Evolutionary conservation across 169 alveolate species (phyloP), one percentile per base, ranked within the genome.

Genomic region (Eimeria brunetti): DNA sequence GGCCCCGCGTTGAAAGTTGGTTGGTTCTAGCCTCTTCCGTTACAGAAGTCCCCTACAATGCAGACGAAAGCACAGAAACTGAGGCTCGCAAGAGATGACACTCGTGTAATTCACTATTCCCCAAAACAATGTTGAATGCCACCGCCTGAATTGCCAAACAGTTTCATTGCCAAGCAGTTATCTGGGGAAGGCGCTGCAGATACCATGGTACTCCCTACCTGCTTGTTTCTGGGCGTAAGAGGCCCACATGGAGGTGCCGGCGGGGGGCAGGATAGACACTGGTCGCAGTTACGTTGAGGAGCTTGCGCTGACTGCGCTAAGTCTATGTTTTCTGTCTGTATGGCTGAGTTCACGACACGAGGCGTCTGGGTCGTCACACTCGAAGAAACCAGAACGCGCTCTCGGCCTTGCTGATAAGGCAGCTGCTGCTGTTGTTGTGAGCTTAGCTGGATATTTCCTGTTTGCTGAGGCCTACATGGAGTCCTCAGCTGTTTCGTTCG

Each of bases 361-460:
- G 64, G 88, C 88, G 44, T 78, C 56, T 46, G 88, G 60, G 67
- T 44, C 67, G 36, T 12, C 69, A 12, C 16, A 9, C 88, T 12
- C 24, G 67, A 46, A 11, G 44, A 44, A 49, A 62, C 62, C 33
- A 12, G 2, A 14, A 8, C 36, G 16, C n/a, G 71, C n/a, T 51
- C 73, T 2, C 30, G 36, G 27, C n/a, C 73, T 9, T 56, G 76
- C 58, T 83, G 90, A 14, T 22, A 38, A 2, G 11, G 56, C 44
- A 24, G 91, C 56, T 58, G 76, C 24, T 84, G 41, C 11, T 53
- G 58, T 27, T 14, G 71, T 20, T 83, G 53, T n/a, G 30, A n/a
- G 30, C 64, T 44, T 41, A 49, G 41, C 91, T 84, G 91, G 91
- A 16, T 84, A 24, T 38, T 24, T 20, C 36, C n/a, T 18, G 91